A percentile compares a stretch with the other conserved stretches of the same genome.
phyloP scores from a whole-genome alignment of 768 basidiomycete genomes.

The Flagelloscypha sp. region DNA sequence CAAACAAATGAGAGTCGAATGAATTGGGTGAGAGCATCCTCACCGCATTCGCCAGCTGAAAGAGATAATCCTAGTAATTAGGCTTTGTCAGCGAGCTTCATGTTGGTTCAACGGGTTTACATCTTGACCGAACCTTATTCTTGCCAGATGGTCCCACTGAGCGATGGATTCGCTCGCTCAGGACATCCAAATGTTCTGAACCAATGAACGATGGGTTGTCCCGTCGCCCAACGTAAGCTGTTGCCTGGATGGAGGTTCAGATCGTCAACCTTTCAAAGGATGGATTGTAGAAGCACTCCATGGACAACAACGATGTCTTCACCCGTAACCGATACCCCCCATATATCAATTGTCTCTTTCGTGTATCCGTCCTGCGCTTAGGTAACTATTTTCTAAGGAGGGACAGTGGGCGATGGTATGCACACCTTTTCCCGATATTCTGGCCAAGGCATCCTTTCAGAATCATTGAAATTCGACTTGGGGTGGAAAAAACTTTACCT shows the following conservation, averaged over 20 bases:
- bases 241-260: background rate
- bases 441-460: conserved; percentile 17
- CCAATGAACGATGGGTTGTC: conserved; percentile 90
- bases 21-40: conserved; percentile 67
- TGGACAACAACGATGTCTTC: conserved; percentile 48
- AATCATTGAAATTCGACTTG: conserved; percentile 1
- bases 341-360: conserved; percentile 67
- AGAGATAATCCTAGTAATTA: conserved; percentile 71
- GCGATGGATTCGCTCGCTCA: conserved; percentile 63
- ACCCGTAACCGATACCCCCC: conserved; percentile 43
- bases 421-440: conserved; percentile 81
- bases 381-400: background rate
- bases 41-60: conserved; percentile 64
- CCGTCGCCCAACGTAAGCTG: conserved; percentile 67
- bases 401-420: too few relatives aligned
- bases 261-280: conserved; percentile 1
- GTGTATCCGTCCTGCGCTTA: conserved; percentile 81
- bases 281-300: conserved; percentile 29
- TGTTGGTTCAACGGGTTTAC: background rate
- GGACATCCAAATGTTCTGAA: conserved; percentile 62
- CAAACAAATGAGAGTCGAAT: conserved; percentile 66
- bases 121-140: conserved; percentile 62
- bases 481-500: conserved; percentile 37
- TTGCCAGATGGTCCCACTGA: conserved; percentile 81
- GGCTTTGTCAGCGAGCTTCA: too few relatives aligned